Conservation (phyloP, 352 stramenopile genomes). For the Phytophthora cryptogea region DNA sequence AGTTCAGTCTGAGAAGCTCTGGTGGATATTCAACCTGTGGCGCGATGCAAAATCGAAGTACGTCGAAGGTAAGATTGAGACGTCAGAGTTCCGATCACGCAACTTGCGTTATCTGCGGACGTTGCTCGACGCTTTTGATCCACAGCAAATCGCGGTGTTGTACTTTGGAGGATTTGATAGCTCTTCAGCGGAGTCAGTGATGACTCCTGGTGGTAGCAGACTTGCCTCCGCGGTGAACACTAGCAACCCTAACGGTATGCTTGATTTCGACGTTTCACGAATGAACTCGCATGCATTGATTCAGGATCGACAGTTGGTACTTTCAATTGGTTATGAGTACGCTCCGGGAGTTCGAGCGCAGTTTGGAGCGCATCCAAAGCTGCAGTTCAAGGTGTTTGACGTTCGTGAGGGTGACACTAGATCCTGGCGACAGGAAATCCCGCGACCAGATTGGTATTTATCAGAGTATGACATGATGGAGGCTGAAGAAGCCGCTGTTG, state of each 20-base stretch:
- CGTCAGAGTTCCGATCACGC: conserved; percentile 60
- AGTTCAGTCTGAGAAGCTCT: conserved; percentile 79
- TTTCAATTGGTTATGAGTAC: conserved; percentile 67
- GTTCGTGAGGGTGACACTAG: conserved; percentile 58
- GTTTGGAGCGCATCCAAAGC: conserved; percentile 37
- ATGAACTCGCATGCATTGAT: conserved; percentile 81
- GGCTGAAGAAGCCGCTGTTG: conserved; percentile 41
- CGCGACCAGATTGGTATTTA: conserved; percentile 76
- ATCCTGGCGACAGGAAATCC: conserved; percentile 69
- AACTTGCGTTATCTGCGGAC: conserved; percentile 76
- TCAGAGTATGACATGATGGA: conserved; percentile 63
- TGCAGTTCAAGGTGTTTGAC: conserved; percentile 72
- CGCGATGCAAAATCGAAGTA: conserved; percentile 68
- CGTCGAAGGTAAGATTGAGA: conserved; percentile 71
- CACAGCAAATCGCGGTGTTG: conserved; percentile 78
- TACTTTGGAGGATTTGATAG: conserved; percentile 42
- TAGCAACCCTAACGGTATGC: conserved; percentile 49
- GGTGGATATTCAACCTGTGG: conserved; percentile 86
- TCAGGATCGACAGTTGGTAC: conserved; percentile 65
- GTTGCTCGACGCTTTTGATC: conserved; percentile 77
- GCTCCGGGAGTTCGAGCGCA: conserved; percentile 25
- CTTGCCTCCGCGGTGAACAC: conserved; percentile 25
- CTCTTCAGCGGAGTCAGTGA: conserved; percentile 26
- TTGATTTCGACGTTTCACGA: conserved; percentile 78
- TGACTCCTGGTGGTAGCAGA: conserved; percentile 31